Evolutionary conservation across 2,329 filamentous ascomycete genomes (phyloP).

Genomic region (Herpotrichia juniperi): DNA sequence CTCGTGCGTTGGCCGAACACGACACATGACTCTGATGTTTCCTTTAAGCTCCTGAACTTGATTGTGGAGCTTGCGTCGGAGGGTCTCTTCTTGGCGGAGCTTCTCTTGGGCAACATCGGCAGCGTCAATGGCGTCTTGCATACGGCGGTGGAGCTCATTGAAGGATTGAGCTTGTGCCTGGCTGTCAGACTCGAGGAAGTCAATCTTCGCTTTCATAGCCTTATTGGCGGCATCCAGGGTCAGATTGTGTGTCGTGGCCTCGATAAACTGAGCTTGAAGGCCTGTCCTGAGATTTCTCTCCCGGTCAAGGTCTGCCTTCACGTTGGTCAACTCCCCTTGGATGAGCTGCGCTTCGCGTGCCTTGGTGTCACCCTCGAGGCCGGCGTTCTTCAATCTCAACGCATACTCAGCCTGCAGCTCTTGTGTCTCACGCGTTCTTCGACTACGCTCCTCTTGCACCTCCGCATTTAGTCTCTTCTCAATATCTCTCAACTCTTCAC

Average conservation of each 20-base stretch:
- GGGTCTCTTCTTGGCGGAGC: constrained; percentile 86
- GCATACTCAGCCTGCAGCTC: constrained; percentile 63
- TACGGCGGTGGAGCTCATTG: constrained; percentile 76
- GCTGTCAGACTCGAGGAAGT: constrained; percentile 87
- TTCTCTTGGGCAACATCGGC: constrained; percentile 78
- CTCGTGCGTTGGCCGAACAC: constrained; percentile 78
- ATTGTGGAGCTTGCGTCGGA: constrained; percentile 91
- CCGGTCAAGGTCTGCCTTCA: constrained; percentile 50
- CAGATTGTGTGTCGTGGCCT: constrained; percentile 47
- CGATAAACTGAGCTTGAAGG: constrained; percentile 60
- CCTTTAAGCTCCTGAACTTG: constrained; percentile 97
- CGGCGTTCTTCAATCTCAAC: constrained; percentile 56
- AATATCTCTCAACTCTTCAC: constrained; percentile 70
- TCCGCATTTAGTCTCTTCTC: constrained; percentile 69
- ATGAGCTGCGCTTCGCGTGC: constrained; percentile 59
- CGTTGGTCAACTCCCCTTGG: constrained; percentile 58
- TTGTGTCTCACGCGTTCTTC: constrained; percentile 66
- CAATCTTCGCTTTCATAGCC: constrained; percentile 79
- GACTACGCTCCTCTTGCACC: constrained; percentile 67
- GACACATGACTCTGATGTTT: constrained; percentile 97
- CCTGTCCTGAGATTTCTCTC: constrained; percentile 67
- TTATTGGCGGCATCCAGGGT: constrained; percentile 77
- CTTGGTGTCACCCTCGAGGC: constrained; percentile 59
- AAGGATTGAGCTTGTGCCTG: constrained; percentile 89
- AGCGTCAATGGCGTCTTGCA: constrained; percentile 75